A percentile compares a stretch with the other conserved stretches of the same genome.
Evolutionary conservation across 441 rosid species (phyloP).

Genomic region (Pelargonium australe): DNA sequence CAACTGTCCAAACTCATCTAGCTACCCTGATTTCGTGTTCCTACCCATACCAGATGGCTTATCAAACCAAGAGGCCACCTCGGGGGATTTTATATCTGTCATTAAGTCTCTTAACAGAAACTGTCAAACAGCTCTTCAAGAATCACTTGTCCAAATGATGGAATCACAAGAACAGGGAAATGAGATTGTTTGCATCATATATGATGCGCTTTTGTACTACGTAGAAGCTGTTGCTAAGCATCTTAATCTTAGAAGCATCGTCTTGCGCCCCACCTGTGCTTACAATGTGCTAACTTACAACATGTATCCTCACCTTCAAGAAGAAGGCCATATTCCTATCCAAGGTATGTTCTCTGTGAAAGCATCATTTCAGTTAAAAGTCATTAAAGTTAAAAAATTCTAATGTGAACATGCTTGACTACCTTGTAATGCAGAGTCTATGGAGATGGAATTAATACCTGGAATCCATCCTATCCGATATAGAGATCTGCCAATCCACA

Average conservation of each 20-base stretch:
- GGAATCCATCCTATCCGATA: constrained; percentile 11
- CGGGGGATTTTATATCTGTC: constrained; percentile 22
- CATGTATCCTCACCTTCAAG: constrained; percentile 22
- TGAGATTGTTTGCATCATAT: constrained; percentile 31
- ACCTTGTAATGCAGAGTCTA: background rate
- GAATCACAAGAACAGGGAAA: constrained; percentile 5
- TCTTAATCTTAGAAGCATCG: constrained; percentile 32
- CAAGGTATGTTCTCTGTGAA: constrained; percentile 26
- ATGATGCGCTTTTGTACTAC: constrained; percentile 36
- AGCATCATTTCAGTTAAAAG: background rate
- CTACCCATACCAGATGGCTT: constrained; percentile 26
- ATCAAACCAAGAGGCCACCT: constrained; percentile 10
- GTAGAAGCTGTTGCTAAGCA: constrained; percentile 31
- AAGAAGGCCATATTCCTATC: constrained; percentile 27
- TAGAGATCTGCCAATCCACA: constrained; percentile 6
- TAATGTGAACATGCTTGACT: background rate
- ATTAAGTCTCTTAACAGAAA: constrained; percentile 21
- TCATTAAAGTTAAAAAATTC: no score
- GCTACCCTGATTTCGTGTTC: constrained; percentile 33
- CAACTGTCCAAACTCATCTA: constrained; percentile 30
- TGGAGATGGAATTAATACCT: background rate
- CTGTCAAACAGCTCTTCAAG: constrained; percentile 28
- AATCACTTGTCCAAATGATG: constrained; percentile 24
- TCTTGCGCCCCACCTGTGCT: constrained; percentile 31
- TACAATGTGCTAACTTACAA: constrained; percentile 24